phyloP scores from a whole-genome alignment of 371 early-diverging fungal genomes.

The Mucor circinelloides region DNA sequence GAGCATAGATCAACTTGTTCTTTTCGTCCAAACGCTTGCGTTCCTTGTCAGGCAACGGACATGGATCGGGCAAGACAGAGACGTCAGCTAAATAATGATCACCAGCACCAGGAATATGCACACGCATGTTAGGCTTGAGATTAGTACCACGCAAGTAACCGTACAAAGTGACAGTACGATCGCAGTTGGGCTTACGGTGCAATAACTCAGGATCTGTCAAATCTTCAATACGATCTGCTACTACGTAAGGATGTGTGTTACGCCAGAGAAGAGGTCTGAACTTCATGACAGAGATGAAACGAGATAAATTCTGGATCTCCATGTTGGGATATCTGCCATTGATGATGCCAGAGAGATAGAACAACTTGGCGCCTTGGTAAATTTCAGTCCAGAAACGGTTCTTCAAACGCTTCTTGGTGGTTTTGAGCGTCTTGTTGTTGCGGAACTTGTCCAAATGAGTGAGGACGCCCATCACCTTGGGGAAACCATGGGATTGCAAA shows the following conservation, averaged over 20 bases:
- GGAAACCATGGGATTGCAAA: conserved; percentile 97
- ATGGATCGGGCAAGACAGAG: conserved; percentile 86
- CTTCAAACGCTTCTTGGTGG: conserved; percentile 93
- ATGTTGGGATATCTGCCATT: conserved; percentile 91
- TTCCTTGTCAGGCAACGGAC: conserved; percentile 92
- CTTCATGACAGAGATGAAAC: conserved; percentile 98
- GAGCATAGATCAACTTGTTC: conserved; percentile 96
- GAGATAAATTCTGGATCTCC: conserved; percentile 90
- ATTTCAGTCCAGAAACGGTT: conserved; percentile 99
- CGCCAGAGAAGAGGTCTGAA: conserved; percentile 97
- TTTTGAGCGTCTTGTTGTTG: conserved; percentile 86
- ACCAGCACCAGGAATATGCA: conserved; percentile 96
- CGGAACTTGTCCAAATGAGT: conserved; percentile 94
- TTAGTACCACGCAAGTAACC: conserved; percentile 96
- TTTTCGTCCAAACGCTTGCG: conserved; percentile 88
- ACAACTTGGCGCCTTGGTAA: conserved; percentile 96
- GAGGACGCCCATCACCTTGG: conserved; percentile 96
- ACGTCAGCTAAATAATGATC: conserved; percentile 83
- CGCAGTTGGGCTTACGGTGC: conserved; percentile 79
- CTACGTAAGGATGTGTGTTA: conserved; percentile 93
- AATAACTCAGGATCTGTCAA: conserved; percentile 91
- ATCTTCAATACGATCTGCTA: conserved; percentile 97
- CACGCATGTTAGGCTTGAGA: conserved; percentile 76
- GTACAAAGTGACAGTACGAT: conserved; percentile 91
- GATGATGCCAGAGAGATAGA: conserved; percentile 94